Evolutionary conservation across 768 basidiomycete genomes (phyloP).

Genomic region (Trametes meyenii): DNA sequence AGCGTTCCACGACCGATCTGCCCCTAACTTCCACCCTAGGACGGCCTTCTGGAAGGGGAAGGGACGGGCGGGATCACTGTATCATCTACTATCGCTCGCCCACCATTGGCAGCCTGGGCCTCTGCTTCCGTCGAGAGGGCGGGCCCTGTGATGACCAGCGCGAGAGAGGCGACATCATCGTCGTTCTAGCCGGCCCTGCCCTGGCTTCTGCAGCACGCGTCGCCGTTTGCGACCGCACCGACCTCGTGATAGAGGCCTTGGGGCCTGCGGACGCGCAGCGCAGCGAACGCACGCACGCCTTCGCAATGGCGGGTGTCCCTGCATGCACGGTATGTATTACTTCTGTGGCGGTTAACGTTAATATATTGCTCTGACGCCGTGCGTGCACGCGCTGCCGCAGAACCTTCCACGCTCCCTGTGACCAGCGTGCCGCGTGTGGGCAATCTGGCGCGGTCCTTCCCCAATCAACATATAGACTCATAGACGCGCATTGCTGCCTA

Average conservation of each 20-base stretch:
- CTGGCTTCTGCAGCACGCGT: not conserved
- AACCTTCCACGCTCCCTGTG: not conserved
- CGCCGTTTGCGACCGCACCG: not conserved
- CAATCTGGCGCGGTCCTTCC: slow-evolving; percentile 1
- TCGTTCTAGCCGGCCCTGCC: not conserved
- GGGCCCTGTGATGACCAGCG: not conserved
- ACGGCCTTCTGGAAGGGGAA: not conserved
- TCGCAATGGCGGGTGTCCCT: too few relatives aligned
- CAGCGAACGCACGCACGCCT: too few relatives aligned
- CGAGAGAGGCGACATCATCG: not conserved
- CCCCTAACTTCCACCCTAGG: not conserved
- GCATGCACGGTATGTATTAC: not conserved
- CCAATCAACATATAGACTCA: not conserved
- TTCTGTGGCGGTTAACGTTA: not conserved
- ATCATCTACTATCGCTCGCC: not conserved
- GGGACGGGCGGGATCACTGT: not conserved
- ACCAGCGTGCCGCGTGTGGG: not conserved
- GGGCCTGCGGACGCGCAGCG: too few relatives aligned
- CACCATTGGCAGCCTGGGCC: not conserved
- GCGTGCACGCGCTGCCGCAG: not conserved
- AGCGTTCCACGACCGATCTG: not conserved
- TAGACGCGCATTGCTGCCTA: slow-evolving; percentile 12
- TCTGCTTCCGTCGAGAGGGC: not conserved
- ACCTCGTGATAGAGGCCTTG: not conserved
- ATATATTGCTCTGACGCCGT: slow-evolving; percentile 5